Percentiles rank a stretch among this genome's conserved stretches.
Conservation (phyloP, 2,329 filamentous ascomycete species). For the Epicoccum nigrum region DNA sequence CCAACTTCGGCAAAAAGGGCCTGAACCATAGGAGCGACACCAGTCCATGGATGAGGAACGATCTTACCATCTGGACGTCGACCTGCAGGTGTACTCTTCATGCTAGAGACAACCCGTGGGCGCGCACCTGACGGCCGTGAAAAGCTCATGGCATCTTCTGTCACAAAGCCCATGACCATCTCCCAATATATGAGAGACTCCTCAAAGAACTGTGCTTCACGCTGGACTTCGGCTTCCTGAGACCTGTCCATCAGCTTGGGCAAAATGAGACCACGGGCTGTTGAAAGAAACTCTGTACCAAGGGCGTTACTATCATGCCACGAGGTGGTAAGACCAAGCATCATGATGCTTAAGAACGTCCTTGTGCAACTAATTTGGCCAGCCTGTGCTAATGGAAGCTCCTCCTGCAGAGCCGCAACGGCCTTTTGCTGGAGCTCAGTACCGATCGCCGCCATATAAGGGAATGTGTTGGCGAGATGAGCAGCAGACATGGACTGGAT, state of each 20-base stretch:
- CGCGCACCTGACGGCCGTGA: conserved; percentile 36
- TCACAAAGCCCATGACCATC: conserved; percentile 63
- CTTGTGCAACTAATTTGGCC: conserved; percentile 54
- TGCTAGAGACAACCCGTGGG: conserved; percentile 27
- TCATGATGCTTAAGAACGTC: conserved; percentile 62
- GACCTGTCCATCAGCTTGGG: conserved; percentile 52
- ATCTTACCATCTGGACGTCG: conserved; percentile 43
- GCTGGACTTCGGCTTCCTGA: conserved; percentile 40
- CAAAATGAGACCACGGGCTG: conserved; percentile 51
- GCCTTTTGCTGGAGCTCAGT: conserved; percentile 60
- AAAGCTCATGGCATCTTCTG: conserved; percentile 49
- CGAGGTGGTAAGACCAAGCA: conserved; percentile 64
- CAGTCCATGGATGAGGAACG: conserved; percentile 59
- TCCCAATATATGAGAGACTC: conserved; percentile 65
- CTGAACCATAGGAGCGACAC: conserved; percentile 52
- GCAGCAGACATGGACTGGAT: conserved; percentile 70
- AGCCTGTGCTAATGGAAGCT: conserved; percentile 53
- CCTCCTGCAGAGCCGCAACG: conserved; percentile 57
- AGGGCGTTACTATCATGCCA: conserved; percentile 65
- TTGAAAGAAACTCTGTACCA: conserved; percentile 60
- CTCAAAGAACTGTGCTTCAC: conserved; percentile 58
- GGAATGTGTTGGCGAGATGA: conserved; percentile 64
- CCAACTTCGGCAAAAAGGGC: conserved; percentile 56
- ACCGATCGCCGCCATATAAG: conserved; percentile 58
- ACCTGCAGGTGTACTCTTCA: conserved; percentile 29